Evolutionary conservation across 2,329 filamentous ascomycete genomes (phyloP).

Genomic region (Beauveria asiatica): DNA sequence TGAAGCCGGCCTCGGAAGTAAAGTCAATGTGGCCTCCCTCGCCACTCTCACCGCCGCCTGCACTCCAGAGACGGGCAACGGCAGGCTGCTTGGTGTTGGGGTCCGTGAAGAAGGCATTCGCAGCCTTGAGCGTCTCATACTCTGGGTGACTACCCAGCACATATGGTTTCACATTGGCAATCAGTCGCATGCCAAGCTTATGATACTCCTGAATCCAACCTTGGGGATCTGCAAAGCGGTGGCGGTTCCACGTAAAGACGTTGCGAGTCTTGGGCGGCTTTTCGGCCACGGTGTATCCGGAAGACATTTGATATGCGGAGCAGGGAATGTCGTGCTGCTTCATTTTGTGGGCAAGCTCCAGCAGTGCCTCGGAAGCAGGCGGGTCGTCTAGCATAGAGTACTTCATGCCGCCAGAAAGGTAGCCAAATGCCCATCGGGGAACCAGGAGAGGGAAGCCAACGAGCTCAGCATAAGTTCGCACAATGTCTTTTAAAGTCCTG

Average conservation of each 20-base stretch:
- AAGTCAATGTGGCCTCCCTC: conserved; percentile 68
- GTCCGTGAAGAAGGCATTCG: conserved; percentile 56
- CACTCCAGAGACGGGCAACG: conserved; percentile 60
- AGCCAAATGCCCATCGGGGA: conserved; percentile 65
- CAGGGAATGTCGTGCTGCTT: conserved; percentile 60
- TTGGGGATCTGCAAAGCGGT: conserved; percentile 61
- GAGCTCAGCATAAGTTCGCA: conserved; percentile 56
- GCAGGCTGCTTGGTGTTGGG: conserved; percentile 42
- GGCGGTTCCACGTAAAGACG: conserved; percentile 63
- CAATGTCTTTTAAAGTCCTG: conserved; percentile 56
- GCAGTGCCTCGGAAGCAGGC: conserved; percentile 47
- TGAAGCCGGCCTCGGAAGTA: conserved; percentile 55
- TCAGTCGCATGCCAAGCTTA: conserved; percentile 53
- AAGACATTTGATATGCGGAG: conserved; percentile 64
- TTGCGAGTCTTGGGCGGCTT: conserved; percentile 60
- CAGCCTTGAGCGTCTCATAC: conserved; percentile 50
- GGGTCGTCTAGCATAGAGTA: conserved; percentile 42
- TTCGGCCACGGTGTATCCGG: conserved; percentile 62
- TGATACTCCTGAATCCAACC: conserved; percentile 55
- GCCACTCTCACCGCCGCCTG: conserved; percentile 60
- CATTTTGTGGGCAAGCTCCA: conserved; percentile 53
- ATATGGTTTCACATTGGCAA: conserved; percentile 69
- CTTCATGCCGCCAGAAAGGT: conserved; percentile 57
- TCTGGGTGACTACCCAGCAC: conserved; percentile 58
- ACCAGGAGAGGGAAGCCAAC: conserved; percentile 60